These are phyloP conservation scores for Botrytis porri DNA, from an alignment of 2,329 filamentous ascomycete genomes.

Conservation along the genomic window DNA sequence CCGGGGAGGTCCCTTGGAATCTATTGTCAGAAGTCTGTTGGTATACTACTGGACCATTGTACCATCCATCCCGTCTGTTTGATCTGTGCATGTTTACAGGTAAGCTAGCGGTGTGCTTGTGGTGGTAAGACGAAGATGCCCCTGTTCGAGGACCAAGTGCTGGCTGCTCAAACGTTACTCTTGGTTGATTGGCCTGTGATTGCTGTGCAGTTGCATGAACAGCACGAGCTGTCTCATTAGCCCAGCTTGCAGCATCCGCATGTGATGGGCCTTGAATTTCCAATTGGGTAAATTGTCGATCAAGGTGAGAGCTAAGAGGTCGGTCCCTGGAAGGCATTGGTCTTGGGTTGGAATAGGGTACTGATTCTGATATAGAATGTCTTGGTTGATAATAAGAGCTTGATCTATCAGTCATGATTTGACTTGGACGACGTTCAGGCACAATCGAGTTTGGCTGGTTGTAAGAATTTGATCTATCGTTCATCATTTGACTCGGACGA, in stretches of 20 bases:
- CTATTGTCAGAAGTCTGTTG: conserved; percentile 28
- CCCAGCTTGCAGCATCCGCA: conserved; percentile 55
- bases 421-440: conserved; percentile 35
- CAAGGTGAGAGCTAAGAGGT: conserved; percentile 51
- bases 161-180: conserved; percentile 55
- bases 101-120: conserved; percentile 57
- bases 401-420: conserved; percentile 25
- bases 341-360: conserved; percentile 17
- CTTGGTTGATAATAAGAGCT: conserved; percentile 39
- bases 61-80: conserved; percentile 69
- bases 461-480: conserved; percentile 40
- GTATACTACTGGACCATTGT: conserved; percentile 52
- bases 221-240: conserved; percentile 53
- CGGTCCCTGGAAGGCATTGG: conserved; percentile 44
- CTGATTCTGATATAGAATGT: conserved; percentile 8
- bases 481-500: neutral
- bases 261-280: conserved; percentile 58
- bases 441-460: conserved; percentile 23
- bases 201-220: conserved; percentile 55
- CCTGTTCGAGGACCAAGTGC: conserved; percentile 39
- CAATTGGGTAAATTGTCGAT: conserved; percentile 63
- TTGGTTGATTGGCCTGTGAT: conserved; percentile 43
- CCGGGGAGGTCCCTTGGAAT: conserved; percentile 50
- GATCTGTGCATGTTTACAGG: conserved; percentile 57
- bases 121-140: conserved; percentile 40